Evolutionary conservation across 768 basidiomycete species (phyloP).

Genomic region (Naganishia kalamii): DNA sequence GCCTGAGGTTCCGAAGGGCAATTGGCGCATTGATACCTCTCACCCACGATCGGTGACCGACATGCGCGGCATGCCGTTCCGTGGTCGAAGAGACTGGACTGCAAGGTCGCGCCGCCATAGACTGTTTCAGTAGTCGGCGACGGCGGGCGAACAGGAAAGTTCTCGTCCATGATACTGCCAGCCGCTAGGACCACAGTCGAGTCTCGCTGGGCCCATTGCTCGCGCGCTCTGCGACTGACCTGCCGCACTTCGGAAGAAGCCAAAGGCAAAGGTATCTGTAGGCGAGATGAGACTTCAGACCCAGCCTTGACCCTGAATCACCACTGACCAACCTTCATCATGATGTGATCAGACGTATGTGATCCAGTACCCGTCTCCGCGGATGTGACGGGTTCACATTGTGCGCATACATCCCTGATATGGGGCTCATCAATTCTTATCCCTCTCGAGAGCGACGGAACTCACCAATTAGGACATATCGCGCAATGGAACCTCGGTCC

Average conservation of each 20-base stretch:
- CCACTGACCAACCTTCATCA: constrained; percentile 68
- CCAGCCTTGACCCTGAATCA: background rate
- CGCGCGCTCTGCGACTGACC: constrained; percentile 66
- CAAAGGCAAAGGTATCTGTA: constrained; percentile 80
- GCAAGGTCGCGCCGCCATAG: constrained; percentile 49
- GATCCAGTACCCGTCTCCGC: constrained; percentile 22
- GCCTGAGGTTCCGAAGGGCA: constrained; percentile 68
- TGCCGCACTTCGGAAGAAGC: constrained; percentile 66
- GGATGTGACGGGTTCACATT: constrained; percentile 38
- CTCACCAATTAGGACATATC: constrained; percentile 60
- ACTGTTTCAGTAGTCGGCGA: constrained; percentile 63
- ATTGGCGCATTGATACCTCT: constrained; percentile 81
- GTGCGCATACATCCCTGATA: constrained; percentile 44
- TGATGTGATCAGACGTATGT: constrained; percentile 58
- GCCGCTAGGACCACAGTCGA: constrained; percentile 55
- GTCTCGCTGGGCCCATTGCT: constrained; percentile 71
- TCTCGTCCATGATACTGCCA: constrained; percentile 35
- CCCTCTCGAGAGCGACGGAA: background rate
- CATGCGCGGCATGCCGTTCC: constrained; percentile 32
- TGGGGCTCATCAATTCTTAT: background rate
- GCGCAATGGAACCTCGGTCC: constrained; percentile 91
- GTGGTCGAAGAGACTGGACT: constrained; percentile 35
- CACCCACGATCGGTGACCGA: constrained; percentile 57
- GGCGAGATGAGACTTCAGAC: background rate
- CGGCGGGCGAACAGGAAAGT: constrained; percentile 51